Base-by-base conservation (phyloP, 1,284 basidiomycete genomes). In the Rhodotorula sp. region DNA sequence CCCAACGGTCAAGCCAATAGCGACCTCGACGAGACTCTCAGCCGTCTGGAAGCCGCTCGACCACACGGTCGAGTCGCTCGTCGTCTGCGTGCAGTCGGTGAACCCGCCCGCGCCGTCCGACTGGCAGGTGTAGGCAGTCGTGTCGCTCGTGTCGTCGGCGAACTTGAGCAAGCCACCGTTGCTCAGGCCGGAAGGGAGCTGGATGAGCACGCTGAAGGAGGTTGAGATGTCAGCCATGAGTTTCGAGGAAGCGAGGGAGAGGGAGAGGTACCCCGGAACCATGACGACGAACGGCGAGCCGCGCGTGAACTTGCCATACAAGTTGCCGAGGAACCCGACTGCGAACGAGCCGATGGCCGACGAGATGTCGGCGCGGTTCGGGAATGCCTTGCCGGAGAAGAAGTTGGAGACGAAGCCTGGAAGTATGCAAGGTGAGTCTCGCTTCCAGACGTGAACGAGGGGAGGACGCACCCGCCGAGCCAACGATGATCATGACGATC, bases 121-220 rank as follows among this genome's bases (percentile, higher is more conserved):
- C 50, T n/a, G n/a, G 50, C 50, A 51, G n/a, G 50, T 51, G n/a
- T 17, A 51, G n/a, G 50, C 12, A 15, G 12, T 32, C 15, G 50
- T 83, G 76, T 86, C 82, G 60, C 77, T 76, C 61, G 85, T 85
- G 29, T 34, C 27, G 10, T 48, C 29, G 12, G 87, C 89, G 79
- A 91, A 92, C 74, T 87, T 88, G 76, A 94, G 85, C n/a, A 95
- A 85, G 50, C 92, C 91, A 37, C 90, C 90, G 68, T 88, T 91
- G 12, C 89, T 88, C n/a, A 94, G 85, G 66, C 92, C 93, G 21
- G 90, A 91, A 0, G 92, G 93, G 1, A 95, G 86, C 83, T 95
- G 92, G 82, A 94, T 91, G 27, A 94, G 84, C 67, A 94, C 91
- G n/a, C 55, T 66, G 46, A 1, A 17, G 1, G 15, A 8, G 56